These are phyloP conservation scores for Pseudopithomyces maydicus DNA, from an alignment of 2,329 filamentous ascomycete species.

Conservation along the genomic window DNA sequence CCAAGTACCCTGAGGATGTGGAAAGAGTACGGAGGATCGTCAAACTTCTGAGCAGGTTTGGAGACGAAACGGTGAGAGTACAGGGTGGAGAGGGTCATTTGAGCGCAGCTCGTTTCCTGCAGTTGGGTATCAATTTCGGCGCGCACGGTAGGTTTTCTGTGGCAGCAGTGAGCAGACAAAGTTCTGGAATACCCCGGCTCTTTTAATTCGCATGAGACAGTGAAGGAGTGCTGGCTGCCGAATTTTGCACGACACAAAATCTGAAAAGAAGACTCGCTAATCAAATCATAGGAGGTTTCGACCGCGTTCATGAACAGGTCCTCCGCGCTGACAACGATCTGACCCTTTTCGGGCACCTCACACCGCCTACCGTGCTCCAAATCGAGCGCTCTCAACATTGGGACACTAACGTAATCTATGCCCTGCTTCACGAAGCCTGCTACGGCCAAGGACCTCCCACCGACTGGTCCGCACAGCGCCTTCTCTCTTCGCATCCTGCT, in stretches of 20 bases:
- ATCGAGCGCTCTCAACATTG: conserved; percentile 72
- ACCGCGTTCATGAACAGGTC: conserved; percentile 60
- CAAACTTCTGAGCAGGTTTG: conserved; percentile 62
- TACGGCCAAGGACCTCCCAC: conserved; percentile 76
- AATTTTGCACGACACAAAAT: background rate
- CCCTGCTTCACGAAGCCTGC: conserved; percentile 83
- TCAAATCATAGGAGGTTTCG: conserved; percentile 27
- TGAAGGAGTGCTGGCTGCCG: background rate
- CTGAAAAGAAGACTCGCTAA: too few species aligned
- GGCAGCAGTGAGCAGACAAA: too few species aligned
- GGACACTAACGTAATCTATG: conserved; percentile 81
- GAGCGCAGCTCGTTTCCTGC: conserved; percentile 75
- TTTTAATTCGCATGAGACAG: background rate
- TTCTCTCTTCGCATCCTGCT: conserved; percentile 57
- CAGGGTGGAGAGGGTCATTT: conserved; percentile 72
- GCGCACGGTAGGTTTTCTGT: conserved; percentile 61
- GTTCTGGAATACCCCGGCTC: too few species aligned
- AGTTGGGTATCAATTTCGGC: conserved; percentile 79
- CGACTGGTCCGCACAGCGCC: conserved; percentile 74
- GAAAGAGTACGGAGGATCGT: conserved; percentile 70
- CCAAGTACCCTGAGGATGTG: conserved; percentile 83
- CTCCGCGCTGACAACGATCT: conserved; percentile 74
- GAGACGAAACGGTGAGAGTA: conserved; percentile 64
- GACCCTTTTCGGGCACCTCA: conserved; percentile 75
- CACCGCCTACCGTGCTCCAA: conserved; percentile 68